Percentiles rank a stretch among this genome's conserved stretches.
Conservation (phyloP, 2,329 filamentous ascomycete species). For the Clonostachys sp. region DNA sequence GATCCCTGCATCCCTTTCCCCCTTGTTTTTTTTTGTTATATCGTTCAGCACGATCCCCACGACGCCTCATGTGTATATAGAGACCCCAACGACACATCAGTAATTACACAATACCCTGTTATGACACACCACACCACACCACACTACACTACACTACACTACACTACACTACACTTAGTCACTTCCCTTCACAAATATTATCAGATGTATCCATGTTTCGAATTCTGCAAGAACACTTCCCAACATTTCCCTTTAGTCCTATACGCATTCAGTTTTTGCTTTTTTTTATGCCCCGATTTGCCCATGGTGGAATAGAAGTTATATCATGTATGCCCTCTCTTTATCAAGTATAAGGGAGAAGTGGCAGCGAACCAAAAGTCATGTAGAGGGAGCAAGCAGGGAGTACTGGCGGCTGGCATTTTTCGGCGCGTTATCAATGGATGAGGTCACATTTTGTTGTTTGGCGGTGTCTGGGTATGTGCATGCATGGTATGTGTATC, state of each 20-base stretch:
- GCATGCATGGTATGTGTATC: not conserved
- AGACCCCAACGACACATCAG: slow-evolving; percentile 24
- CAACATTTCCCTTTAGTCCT: not conserved
- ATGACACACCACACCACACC: slow-evolving; percentile 13
- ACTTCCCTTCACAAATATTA: slow-evolving; percentile 3
- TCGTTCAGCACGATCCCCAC: slow-evolving; percentile 19
- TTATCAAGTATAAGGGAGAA: slow-evolving; percentile 9
- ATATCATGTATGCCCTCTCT: slow-evolving; percentile 2
- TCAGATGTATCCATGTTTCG: not conserved
- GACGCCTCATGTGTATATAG: slow-evolving; percentile 32
- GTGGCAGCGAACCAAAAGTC: slow-evolving; percentile 26
- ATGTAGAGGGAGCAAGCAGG: slow-evolving; percentile 24
- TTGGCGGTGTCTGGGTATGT: slow-evolving; percentile 1
- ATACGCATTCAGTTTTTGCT: slow-evolving; percentile 1
- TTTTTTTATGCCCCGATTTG: slow-evolving; percentile 4
- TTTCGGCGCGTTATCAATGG: not conserved
- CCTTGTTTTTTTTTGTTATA: slow-evolving; percentile 3
- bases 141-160: slow-evolving; percentile 13
- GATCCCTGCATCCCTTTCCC: slow-evolving; percentile 2
- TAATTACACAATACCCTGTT: slow-evolving; percentile 30
- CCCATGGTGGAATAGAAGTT: slow-evolving; percentile 23
- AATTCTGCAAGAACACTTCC: not conserved
- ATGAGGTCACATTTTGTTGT: slow-evolving; percentile 1
- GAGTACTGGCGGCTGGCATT: not conserved
- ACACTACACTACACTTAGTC: slow-evolving; percentile 6